Evolutionary conservation across 2,329 filamentous ascomycete genomes (phyloP), one percentile per base, ranked within the genome.

Genomic region (Aspergillus sp.): DNA sequence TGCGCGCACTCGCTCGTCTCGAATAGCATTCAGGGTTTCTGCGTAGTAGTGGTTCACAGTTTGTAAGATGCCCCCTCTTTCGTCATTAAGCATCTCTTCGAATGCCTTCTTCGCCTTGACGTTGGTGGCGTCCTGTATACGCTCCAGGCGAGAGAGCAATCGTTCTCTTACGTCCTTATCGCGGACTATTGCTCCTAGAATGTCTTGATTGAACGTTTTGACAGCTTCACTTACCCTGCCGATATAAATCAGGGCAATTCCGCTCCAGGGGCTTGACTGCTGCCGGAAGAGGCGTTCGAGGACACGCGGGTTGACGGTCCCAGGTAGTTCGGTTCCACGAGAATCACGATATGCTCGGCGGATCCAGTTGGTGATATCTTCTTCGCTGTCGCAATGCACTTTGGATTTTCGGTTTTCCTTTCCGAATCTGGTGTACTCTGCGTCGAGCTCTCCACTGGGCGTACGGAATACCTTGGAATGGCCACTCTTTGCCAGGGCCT

Each of bases 1-100:
- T 1, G 22, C 17, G 7, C 53, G 17, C 15, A 57, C 53, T 41
- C 64, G 36, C 24, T 68, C 57, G 6, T 62, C 34, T 5, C 66
- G 61, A 15, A 60, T 62, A 1, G 56, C 53, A 4, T 39, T 67
- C 1, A 80, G 64, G 30, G 74, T 78, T 3, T 76, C 70, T 53
- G 74, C 78, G 67, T 83, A 85, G 52, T 78, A 78, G 41, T 80
- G 76, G 56, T 85, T 83, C 20, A 77, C 68, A 0, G 84, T 86
- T n/a, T 72, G 68, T 0, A 81, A 76, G 0, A 68, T 75, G 0
- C 74, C 75, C 0, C 70, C 64, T 1, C 76, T 68, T 65, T 86
- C 83, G 3, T 84, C 76, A 0, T 73, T 41, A 0, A 88, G 64
- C 6, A 56, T 47, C 3, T 39, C 15, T 0, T 26, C 17, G 12